phyloP scores from a whole-genome alignment of 2,329 filamentous ascomycete genomes.

The Clonostachys chloroleuca region DNA sequence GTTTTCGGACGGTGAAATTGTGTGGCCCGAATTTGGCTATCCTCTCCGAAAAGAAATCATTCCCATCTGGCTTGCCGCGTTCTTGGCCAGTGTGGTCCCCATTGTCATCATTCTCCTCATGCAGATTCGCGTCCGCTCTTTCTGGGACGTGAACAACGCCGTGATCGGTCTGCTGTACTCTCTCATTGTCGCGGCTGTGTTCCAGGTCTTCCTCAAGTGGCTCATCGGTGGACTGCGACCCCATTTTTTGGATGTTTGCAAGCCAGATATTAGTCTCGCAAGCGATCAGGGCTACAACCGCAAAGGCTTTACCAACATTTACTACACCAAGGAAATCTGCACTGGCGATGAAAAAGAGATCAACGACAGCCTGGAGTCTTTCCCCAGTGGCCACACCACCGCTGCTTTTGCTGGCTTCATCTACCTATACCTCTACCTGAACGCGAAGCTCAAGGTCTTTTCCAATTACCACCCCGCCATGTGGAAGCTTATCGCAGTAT shows the following conservation, averaged over 20 bases:
- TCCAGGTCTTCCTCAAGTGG: slow-evolving; percentile 74
- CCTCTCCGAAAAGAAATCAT: slow-evolving; percentile 66
- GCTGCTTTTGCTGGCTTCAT: slow-evolving; percentile 70
- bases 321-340: slow-evolving; percentile 67
- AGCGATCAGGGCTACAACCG: slow-evolving; percentile 32
- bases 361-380: slow-evolving; percentile 65
- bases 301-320: slow-evolving; percentile 52
- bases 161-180: slow-evolving; percentile 66
- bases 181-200: slow-evolving; percentile 66
- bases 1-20: slow-evolving; percentile 62
- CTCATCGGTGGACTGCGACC: slow-evolving; percentile 71
- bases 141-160: slow-evolving; percentile 70
- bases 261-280: slow-evolving; percentile 35
- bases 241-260: slow-evolving; percentile 67
- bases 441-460: slow-evolving; percentile 74
- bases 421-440: slow-evolving; percentile 69
- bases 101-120: slow-evolving; percentile 60
- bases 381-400: slow-evolving; percentile 71
- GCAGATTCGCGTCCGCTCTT: slow-evolving; percentile 64
- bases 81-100: slow-evolving; percentile 61
- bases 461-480: slow-evolving; percentile 67
- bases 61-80: slow-evolving; percentile 65
- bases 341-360: slow-evolving; percentile 61
- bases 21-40: slow-evolving; percentile 68
- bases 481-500: slow-evolving; percentile 67